phyloP scores from a whole-genome alignment of 2,329 filamentous ascomycete species.

The Kalaharituber pfeilii region DNA sequence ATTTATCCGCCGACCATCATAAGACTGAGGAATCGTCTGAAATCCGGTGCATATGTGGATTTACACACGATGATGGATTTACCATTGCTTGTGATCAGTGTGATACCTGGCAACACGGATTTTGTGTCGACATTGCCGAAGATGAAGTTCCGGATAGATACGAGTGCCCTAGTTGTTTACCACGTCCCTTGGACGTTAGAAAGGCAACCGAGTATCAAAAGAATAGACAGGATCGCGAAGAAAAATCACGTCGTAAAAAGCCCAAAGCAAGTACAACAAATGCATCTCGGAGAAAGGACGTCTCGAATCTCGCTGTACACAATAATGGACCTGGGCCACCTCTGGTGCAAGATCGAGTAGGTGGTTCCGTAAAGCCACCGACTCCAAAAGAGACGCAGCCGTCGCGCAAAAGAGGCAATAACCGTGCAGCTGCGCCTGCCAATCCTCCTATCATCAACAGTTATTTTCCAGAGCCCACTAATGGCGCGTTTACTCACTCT shows the following conservation, averaged over 20 bases:
- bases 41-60: slow-evolving; percentile 66
- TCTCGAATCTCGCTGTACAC: slow-evolving; percentile 16
- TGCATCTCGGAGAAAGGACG: slow-evolving; percentile 66
- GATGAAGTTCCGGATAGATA: slow-evolving; percentile 57
- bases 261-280: slow-evolving; percentile 52
- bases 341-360: slow-evolving; percentile 5
- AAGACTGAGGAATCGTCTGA: slow-evolving; percentile 16
- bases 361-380: slow-evolving; percentile 2
- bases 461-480: neutral
- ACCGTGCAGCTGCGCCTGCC: neutral
- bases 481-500: neutral
- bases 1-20: slow-evolving; percentile 16
- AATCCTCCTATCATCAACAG: neutral
- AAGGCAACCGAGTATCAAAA: slow-evolving; percentile 57
- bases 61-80: slow-evolving; percentile 85
- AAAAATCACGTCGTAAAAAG: slow-evolving; percentile 27
- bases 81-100: slow-evolving; percentile 93
- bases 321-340: neutral
- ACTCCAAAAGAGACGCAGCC: slow-evolving; percentile 8
- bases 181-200: slow-evolving; percentile 53
- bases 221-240: slow-evolving; percentile 39
- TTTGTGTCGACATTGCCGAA: slow-evolving; percentile 78
- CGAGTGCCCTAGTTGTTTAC: slow-evolving; percentile 76
- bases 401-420: neutral
- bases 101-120: slow-evolving; percentile 96